Evolutionary conservation across 306 rosid genomes (phyloP).

Genomic region (Mimosa pudica): DNA sequence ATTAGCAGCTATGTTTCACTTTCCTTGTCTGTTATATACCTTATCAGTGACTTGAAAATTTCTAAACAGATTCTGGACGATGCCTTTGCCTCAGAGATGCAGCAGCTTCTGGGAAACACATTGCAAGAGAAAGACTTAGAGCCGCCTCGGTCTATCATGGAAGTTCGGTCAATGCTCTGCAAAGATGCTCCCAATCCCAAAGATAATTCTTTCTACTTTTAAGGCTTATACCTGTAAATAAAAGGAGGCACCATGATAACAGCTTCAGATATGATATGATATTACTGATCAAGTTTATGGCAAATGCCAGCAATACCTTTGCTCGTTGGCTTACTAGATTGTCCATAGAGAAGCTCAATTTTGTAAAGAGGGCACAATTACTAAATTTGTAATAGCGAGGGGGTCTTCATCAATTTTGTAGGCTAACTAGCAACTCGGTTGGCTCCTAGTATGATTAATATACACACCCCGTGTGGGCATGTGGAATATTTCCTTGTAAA

Average conservation of each 20-base stretch:
- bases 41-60: conserved; percentile 13
- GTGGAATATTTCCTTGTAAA: not conserved
- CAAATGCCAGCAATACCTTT: not conserved
- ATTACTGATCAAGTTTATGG: not conserved
- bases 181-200: conserved; percentile 72
- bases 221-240: conserved; percentile 51
- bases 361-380: conserved; percentile 2
- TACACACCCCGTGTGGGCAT: not conserved
- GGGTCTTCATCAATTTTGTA: conserved; percentile 52
- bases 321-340: conserved; percentile 8
- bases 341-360: conserved; percentile 2
- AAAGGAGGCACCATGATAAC: not conserved
- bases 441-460: conserved; percentile 44
- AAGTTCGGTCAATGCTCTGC: conserved; percentile 91
- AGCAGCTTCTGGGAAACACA: conserved; percentile 82
- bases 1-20: not conserved
- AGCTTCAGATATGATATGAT: conserved; percentile 3
- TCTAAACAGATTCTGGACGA: conserved; percentile 77
- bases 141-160: conserved; percentile 80
- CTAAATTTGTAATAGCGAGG: not conserved
- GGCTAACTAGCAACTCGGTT: conserved; percentile 74
- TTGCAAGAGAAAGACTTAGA: conserved; percentile 84
- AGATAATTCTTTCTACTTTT: conserved; percentile 62
- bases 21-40: not conserved
- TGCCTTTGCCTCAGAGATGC: conserved; percentile 90